phyloP scores from a whole-genome alignment of 1,284 basidiomycete genomes.

The Thelephora terrestris region DNA sequence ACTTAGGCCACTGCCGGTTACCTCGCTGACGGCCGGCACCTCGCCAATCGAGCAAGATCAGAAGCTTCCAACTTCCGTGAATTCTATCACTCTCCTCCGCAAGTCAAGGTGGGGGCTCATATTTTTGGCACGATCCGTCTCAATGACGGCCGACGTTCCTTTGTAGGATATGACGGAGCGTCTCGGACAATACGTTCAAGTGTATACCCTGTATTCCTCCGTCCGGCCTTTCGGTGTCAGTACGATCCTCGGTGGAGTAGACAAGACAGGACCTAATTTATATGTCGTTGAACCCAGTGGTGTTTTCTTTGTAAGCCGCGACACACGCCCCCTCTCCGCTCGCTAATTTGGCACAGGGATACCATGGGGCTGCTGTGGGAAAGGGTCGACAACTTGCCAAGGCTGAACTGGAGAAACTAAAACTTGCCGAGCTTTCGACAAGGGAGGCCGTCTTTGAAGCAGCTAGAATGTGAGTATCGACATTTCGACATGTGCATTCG shows the following conservation, averaged over 20 bases:
- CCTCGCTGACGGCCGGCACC: slow-evolving; percentile 87
- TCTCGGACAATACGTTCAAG: slow-evolving; percentile 83
- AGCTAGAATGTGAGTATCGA: slow-evolving; percentile 77
- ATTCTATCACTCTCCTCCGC: slow-evolving; percentile 65
- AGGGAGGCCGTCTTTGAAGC: slow-evolving; percentile 87
- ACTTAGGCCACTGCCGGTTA: slow-evolving; percentile 84
- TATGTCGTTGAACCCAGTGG: slow-evolving; percentile 96
- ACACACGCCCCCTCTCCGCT: not conserved
- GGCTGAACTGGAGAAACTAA: slow-evolving; percentile 96
- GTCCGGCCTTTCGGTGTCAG: slow-evolving; percentile 96
- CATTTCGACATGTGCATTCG: not conserved
- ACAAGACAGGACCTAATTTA: slow-evolving; percentile 82
- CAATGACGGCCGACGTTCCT: slow-evolving; percentile 4
- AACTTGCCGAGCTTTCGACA: slow-evolving; percentile 67
- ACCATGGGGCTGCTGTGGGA: slow-evolving; percentile 89
- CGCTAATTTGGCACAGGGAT: slow-evolving; percentile 46
- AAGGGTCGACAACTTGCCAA: slow-evolving; percentile 97
- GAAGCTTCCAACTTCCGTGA: slow-evolving; percentile 78
- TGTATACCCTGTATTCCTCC: slow-evolving; percentile 96
- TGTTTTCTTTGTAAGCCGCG: slow-evolving; percentile 67
- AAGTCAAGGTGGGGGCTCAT: slow-evolving; percentile 59
- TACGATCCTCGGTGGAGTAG: slow-evolving; percentile 83
- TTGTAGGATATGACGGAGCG: slow-evolving; percentile 73
- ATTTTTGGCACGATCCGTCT: not conserved
- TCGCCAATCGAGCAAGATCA: slow-evolving; percentile 78